A percentile compares a stretch with the other conserved stretches of the same genome.
These are phyloP conservation scores for Xylona heveae DNA, from an alignment of 495 filamentous ascomycete species.

Conservation along the genomic window DNA sequence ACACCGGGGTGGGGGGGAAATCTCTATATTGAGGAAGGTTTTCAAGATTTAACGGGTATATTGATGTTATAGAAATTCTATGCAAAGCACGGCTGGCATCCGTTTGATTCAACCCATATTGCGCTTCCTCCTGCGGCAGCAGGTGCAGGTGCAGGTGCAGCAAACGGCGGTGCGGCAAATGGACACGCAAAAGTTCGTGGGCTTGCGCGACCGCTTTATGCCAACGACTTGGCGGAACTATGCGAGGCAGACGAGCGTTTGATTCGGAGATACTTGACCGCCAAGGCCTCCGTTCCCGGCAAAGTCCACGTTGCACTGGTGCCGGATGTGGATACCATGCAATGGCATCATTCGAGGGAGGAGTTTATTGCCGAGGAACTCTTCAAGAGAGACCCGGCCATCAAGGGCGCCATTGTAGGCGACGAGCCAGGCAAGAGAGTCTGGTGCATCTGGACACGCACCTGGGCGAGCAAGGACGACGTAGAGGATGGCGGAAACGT, in stretches of 20 bases:
- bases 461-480: conserved; percentile 29
- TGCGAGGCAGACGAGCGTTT: conserved; percentile 26
- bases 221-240: conserved; percentile 1
- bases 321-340: conserved; percentile 48
- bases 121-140: conserved; percentile 26
- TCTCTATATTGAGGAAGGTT: not conserved
- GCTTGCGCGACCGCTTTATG: conserved; percentile 23
- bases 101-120: conserved; percentile 50
- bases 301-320: conserved; percentile 40
- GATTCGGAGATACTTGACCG: conserved; percentile 19
- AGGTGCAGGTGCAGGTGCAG: no score
- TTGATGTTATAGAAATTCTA: conserved; percentile 43
- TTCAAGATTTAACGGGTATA: not conserved
- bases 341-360: conserved; percentile 77
- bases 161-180: conserved; percentile 8
- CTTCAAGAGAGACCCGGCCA: conserved; percentile 25
- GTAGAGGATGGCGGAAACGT: not conserved
- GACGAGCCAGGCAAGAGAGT: conserved; percentile 28
- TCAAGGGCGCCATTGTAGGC: conserved; percentile 48
- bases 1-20: no score
- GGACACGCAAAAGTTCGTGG: conserved; percentile 23
- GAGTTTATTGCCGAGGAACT: conserved; percentile 51
- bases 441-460: conserved; percentile 69
- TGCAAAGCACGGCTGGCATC: conserved; percentile 56
- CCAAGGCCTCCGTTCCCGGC: conserved; percentile 4